phyloP scores from a whole-genome alignment of 2,329 filamentous ascomycete species.

The Talaromyces sp. region DNA sequence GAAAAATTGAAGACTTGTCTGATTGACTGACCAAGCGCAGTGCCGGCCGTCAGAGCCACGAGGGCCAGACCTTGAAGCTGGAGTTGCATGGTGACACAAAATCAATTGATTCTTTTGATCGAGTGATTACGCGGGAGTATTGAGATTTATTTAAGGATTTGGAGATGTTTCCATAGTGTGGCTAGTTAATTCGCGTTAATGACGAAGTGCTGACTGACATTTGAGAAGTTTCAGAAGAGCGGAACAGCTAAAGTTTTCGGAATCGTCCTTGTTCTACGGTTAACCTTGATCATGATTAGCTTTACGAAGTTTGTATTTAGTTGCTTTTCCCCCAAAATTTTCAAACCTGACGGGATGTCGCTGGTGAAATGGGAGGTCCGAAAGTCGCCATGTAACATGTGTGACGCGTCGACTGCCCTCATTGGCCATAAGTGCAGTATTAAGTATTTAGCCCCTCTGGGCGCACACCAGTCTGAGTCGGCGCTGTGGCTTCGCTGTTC shows the following conservation, averaged over 20 bases:
- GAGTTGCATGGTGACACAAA: too few species aligned
- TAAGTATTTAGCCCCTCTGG: not conserved
- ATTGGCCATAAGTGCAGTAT: not conserved
- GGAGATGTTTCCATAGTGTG: too few species aligned
- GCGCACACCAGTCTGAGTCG: not conserved
- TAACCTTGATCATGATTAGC: not conserved
- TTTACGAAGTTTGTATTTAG: not conserved
- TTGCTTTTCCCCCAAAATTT: not conserved
- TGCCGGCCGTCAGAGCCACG: not conserved
- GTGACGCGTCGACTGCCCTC: not conserved
- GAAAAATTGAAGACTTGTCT: not conserved
- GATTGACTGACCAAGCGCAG: not conserved
- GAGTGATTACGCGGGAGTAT: too few species aligned
- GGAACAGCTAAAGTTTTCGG: not conserved
- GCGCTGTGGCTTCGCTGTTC: not conserved
- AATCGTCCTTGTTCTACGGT: not conserved
- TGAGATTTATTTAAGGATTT: too few species aligned
- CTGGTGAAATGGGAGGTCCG: not conserved
- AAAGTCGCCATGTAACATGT: not conserved
- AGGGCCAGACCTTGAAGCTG: not conserved
- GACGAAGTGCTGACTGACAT: not conserved
- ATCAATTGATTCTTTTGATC: too few species aligned
- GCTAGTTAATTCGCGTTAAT: not conserved
- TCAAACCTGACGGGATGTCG: not conserved
- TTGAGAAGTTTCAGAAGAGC: not conserved